Evolutionary conservation across 2,329 filamentous ascomycete genomes (phyloP).

Genomic region (Harringtonia lauricola): DNA sequence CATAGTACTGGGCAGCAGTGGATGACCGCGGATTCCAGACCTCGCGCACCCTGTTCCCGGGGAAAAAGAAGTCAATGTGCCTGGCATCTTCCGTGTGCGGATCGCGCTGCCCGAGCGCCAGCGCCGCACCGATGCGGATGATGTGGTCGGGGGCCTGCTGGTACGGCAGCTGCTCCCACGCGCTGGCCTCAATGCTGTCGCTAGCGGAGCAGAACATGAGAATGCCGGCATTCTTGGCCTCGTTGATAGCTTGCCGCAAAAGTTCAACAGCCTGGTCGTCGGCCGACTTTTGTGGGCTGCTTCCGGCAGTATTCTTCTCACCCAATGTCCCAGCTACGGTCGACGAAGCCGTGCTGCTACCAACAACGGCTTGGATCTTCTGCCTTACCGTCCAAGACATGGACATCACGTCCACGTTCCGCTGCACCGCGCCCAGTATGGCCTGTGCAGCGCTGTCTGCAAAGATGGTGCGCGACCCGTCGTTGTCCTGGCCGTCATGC

Average conservation of each 20-base stretch:
- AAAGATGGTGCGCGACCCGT: conserved; percentile 1
- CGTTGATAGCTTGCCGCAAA: conserved; percentile 16
- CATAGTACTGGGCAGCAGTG: neutral
- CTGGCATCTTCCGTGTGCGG: conserved; percentile 12
- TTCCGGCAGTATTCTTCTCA: conserved; percentile 13
- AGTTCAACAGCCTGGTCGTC: conserved; percentile 8
- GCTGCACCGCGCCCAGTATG: conserved; percentile 17
- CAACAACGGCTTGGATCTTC: neutral
- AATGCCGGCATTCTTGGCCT: conserved; percentile 17
- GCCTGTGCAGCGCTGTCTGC: conserved; percentile 14
- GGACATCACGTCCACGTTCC: conserved; percentile 23
- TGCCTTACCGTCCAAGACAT: conserved; percentile 24
- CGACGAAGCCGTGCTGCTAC: neutral
- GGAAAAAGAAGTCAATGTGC: conserved; percentile 19
- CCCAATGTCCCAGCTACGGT: neutral
- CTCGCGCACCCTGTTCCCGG: conserved; percentile 16
- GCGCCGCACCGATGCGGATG: conserved; percentile 19
- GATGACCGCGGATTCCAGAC: conserved; percentile 1
- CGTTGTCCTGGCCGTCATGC: conserved; percentile 9
- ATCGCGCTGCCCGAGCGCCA: conserved; percentile 10
- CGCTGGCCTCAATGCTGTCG: conserved; percentile 17
- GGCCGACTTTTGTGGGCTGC: no score
- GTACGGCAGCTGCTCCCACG: conserved; percentile 9
- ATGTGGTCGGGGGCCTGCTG: conserved; percentile 5
- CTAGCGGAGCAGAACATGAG: conserved; percentile 26